A percentile compares a stretch with the other conserved stretches of the same genome.
These are phyloP conservation scores for Trypanosoma rangeli DNA, from an alignment of 208 protist genomes.

Conservation along the genomic window DNA sequence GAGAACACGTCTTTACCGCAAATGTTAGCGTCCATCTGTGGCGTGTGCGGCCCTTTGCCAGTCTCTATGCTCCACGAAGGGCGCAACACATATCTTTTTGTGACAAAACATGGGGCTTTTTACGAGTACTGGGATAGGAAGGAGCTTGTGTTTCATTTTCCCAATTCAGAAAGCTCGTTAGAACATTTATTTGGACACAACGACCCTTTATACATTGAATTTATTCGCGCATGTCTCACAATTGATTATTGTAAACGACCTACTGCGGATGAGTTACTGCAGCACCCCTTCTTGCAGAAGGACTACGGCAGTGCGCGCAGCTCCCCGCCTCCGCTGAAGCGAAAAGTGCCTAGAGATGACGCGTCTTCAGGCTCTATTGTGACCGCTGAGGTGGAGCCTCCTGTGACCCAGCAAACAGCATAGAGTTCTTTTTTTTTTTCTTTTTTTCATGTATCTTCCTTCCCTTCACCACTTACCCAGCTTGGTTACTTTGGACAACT, in stretches of 20 bases:
- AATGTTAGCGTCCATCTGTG: constrained; percentile 64
- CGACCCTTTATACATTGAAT: constrained; percentile 53
- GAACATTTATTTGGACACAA: constrained; percentile 44
- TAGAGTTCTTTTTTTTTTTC: not conserved
- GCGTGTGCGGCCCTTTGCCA: constrained; percentile 48
- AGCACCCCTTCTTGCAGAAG: constrained; percentile 47
- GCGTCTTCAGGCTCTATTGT: not conserved
- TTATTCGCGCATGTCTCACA: constrained; percentile 38
- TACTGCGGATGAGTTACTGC: constrained; percentile 36
- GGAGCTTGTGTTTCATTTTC: constrained; percentile 32
- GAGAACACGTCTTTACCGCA: constrained; percentile 66
- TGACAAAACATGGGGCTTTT: constrained; percentile 30
- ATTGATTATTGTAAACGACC: constrained; percentile 37
- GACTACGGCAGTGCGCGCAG: constrained; percentile 32
- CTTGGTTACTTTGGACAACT: no score
- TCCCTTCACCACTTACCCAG: not conserved
- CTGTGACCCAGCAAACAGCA: not conserved
- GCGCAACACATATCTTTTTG: constrained; percentile 43
- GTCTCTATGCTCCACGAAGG: constrained; percentile 43
- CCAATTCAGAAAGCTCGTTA: constrained; percentile 31
- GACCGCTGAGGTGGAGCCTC: not conserved
- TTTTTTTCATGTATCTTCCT: not conserved
- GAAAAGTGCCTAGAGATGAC: not conserved
- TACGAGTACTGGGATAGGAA: constrained; percentile 30
- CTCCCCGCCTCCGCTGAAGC: constrained; percentile 25